Base-by-base conservation (phyloP, 352 stramenopile genomes). In the Chrysophaeum taylorii region DNA sequence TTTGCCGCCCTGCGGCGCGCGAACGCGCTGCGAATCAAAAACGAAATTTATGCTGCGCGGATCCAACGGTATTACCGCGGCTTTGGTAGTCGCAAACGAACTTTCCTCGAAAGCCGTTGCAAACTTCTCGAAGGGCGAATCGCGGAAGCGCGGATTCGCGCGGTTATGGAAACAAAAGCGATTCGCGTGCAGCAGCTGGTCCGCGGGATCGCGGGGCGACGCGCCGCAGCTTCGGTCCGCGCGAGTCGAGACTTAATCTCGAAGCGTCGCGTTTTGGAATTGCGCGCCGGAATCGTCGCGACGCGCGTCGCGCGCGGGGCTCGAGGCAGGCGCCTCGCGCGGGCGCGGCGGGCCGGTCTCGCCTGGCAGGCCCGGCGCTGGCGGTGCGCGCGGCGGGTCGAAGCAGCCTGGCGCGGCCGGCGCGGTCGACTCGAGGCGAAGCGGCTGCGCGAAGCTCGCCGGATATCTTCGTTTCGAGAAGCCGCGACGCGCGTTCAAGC, bases 341-440 rank as follows among this genome's bases (percentile, higher is more conserved):
- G 21, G 15, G 2, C 0, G 16, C 23, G 21, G 7, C 82, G 77
- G 21, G 79, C 79, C 9, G 75, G 78, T 36, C 78, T 81, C 5
- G 69, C 90, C 0, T 74, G 79, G 0, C 77, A 87, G 61, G 64
- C 89, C 1, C 70, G 89, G 18, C 75, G 83, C 38, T 73, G 78
- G 57, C 73, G 70, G 41, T 66, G 54, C 31, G 78, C 74, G 16
- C 42, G 75, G 48, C 72, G 72, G n/a, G 70, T 82, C 27, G 75
- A 83, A 29, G 69, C 72, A 4, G 63, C 38, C 35, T 81, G 74
- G 70, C 68, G 78, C 23, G 77, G 76, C 21, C 69, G 72, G 50
- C 39, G 48, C 23, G 78, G 71, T 15, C 71, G 74, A 45, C 67
- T 75, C 21, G 21, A 61, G 15, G 74, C 66, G n/a, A n/a, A n/a